Base-by-base conservation (phyloP, 2,329 filamentous ascomycete genomes). In the Penicillium sp. region DNA sequence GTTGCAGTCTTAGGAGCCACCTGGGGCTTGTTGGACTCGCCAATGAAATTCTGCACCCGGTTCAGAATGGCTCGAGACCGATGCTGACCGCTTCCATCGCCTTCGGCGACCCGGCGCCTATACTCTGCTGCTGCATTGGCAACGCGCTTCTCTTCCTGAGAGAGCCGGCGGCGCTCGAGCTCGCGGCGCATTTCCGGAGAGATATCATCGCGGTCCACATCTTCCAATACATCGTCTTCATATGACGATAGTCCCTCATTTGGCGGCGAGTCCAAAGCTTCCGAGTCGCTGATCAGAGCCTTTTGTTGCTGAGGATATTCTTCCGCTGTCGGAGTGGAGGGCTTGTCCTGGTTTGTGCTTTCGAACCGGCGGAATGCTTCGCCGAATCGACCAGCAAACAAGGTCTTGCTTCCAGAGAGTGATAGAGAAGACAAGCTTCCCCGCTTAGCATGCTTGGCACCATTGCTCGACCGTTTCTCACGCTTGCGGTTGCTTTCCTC, bases 281-380 rank as follows among this genome's bases (percentile, higher is more conserved):
- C 92, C 0, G 91, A 93, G 12, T 90, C 90, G 4, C 88, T 87
- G 56, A 93, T 91, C 0, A 91, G 90, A 15, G 89, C 90, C 40
- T 90, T 74, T 17, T 64, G 54, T 17, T 79, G 70, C 65, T 73
- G 75, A 53, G 80, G 78, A n/a, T 70, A 71, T 38, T 79, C 77
- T 50, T 82, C 81, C 1, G 79, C 69, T 78, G 83, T 77, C 7
- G 76, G 72, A 2, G 73, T 76, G 26, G 71, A 73, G 37, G 71
- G 66, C 50, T 77, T 76, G 13, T 78, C 73, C 45, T 69, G 71
- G 62, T 76, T 77, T 62, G 82, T 85, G 26, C 82, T 84, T 76
- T 99, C 95, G 69, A 98, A 98, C 6, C 91, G 86, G 72, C 94
- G 92, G 80, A 98, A 97, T 3, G 94, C 93, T 71, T 97, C 93